phyloP scores from a whole-genome alignment of 257 asterid species.

The Solanum okadae region DNA sequence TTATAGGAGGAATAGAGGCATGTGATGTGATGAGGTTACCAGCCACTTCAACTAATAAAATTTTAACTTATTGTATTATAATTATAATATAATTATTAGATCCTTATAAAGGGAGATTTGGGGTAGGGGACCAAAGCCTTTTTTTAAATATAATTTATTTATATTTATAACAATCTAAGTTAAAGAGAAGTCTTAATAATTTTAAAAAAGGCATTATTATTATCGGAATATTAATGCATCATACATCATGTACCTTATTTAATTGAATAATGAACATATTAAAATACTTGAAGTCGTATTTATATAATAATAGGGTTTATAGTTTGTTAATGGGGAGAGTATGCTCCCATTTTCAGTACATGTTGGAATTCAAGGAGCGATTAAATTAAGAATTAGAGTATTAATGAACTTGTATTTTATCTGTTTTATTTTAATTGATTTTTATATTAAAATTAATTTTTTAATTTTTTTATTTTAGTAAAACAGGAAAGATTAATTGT shows the following conservation, averaged over 20 bases:
- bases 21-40: not conserved
- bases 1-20: not conserved
- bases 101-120: not conserved
- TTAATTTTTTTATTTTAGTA: too few relatives aligned
- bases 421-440: too few relatives aligned
- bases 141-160: not conserved
- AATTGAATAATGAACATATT: not conserved
- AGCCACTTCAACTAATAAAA: not conserved
- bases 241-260: not conserved
- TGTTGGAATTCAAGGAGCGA: slow-evolving; percentile 54
- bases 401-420: not conserved
- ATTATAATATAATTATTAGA: not conserved
- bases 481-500: too few relatives aligned
- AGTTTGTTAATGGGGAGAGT: not conserved
- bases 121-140: not conserved
- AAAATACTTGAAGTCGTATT: not conserved
- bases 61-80: not conserved
- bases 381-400: not conserved
- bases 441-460: too few relatives aligned
- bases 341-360: slow-evolving; percentile 43
- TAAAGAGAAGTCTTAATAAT: not conserved
- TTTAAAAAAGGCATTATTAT: not conserved
- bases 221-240: not conserved
- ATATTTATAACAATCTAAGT: not conserved
- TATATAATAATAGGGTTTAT: not conserved